Conservation (phyloP, 495 filamentous ascomycete species). For the Podospora tetraspora region DNA sequence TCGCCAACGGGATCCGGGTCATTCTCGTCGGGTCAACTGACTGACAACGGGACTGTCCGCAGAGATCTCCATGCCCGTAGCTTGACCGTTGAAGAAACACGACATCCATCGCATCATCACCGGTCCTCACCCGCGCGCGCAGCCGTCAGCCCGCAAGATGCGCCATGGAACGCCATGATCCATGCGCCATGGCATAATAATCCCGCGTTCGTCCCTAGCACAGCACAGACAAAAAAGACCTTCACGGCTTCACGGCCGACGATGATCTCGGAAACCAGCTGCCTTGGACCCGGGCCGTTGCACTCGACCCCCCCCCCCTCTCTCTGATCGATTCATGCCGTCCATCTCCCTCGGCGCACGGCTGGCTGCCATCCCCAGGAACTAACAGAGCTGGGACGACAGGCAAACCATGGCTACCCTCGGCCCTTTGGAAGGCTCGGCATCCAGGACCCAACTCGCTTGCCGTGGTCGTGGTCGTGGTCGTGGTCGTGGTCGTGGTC, state of each 20-base stretch:
- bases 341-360: not conserved
- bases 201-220: not conserved
- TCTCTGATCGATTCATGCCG: not conserved
- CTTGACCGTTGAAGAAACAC: not conserved
- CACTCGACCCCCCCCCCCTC: not conserved
- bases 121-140: slow-evolving; percentile 8
- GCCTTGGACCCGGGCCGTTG: not conserved
- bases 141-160: not conserved
- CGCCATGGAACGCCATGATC: not conserved
- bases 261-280: not conserved
- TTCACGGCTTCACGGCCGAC: not conserved
- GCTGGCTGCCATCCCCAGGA: not conserved
- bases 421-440: not conserved
- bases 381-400: not conserved
- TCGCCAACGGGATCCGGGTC: not conserved
- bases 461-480: not conserved
- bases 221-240: not conserved
- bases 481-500: not conserved
- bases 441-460: not conserved
- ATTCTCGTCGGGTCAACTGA: slow-evolving; percentile 1
- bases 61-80: not conserved
- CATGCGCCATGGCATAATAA: not conserved
- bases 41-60: not conserved
- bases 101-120: not conserved
- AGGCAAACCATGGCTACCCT: not conserved